phyloP scores from a whole-genome alignment of 768 basidiomycete species.

The Boletus eberwhitei region DNA sequence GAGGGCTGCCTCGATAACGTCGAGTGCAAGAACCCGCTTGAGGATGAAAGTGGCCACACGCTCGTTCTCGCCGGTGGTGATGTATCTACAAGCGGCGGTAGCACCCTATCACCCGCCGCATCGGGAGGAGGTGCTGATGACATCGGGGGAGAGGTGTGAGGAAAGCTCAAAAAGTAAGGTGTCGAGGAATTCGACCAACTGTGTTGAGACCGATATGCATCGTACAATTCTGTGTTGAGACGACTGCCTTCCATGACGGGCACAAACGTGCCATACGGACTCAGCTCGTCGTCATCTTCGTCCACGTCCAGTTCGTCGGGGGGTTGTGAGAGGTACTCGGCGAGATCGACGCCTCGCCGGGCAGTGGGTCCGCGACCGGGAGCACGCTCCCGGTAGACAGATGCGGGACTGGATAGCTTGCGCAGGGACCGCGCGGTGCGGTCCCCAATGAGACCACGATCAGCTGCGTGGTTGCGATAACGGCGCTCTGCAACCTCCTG shows the following conservation, averaged over 20 bases:
- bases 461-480: conserved; percentile 46
- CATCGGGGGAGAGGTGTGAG: conserved; percentile 27
- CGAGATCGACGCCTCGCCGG: conserved; percentile 36
- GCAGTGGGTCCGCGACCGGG: conserved; percentile 35
- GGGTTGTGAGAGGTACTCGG: conserved; percentile 52
- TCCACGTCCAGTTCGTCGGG: conserved; percentile 58
- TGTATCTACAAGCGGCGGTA: conserved; percentile 30
- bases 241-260: conserved; percentile 50
- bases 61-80: conserved; percentile 21
- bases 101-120: conserved; percentile 19
- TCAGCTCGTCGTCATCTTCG: conserved; percentile 67
- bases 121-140: conserved; percentile 26
- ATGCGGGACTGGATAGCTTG: conserved; percentile 49
- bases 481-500: conserved; percentile 79
- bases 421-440: conserved; percentile 63
- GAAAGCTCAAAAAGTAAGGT: conserved; percentile 21
- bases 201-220: conserved; percentile 50
- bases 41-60: conserved; percentile 24
- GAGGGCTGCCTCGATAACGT: conserved; percentile 55
- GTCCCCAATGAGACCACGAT: conserved; percentile 62
- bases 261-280: conserved; percentile 36
- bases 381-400: conserved; percentile 50
- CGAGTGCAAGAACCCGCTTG: conserved; percentile 25
- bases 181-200: conserved; percentile 28
- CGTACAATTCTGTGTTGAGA: conserved; percentile 59